These are phyloP conservation scores for Leccinum truebloodii DNA, from an alignment of 768 basidiomycete species.

Conservation along the genomic window DNA sequence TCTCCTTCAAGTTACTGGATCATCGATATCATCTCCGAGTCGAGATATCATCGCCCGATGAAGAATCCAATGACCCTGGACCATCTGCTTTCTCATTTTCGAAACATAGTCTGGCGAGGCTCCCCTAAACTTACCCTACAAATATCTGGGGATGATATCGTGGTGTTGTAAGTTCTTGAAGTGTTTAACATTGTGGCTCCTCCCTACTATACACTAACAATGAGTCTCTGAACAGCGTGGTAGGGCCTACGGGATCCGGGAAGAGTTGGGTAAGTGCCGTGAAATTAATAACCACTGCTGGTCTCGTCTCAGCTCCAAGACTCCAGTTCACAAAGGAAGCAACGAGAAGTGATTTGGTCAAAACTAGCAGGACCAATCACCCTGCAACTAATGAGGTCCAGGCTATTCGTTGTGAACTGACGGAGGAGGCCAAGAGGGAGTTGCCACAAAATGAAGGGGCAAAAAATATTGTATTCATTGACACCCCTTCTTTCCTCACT, in stretches of 20 bases:
- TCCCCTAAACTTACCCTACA: neutral
- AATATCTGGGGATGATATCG: conserved; percentile 20
- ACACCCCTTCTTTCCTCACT: conserved; percentile 26
- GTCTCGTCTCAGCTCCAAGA: neutral
- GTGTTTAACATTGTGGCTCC: neutral
- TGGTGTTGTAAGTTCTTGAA: conserved; percentile 20
- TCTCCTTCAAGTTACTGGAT: neutral
- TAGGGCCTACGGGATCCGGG: conserved; percentile 21
- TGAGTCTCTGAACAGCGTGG: conserved; percentile 6
- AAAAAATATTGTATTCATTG: conserved; percentile 21
- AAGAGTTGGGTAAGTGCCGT: conserved; percentile 24
- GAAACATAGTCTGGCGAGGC: neutral
- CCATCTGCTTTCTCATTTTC: neutral
- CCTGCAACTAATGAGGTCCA: conserved; percentile 12
- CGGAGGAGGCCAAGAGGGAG: conserved; percentile 7
- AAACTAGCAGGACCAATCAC: conserved; percentile 1
- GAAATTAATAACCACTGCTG: neutral
- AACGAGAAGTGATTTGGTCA: conserved; percentile 8
- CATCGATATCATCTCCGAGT: neutral
- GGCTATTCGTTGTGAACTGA: conserved; percentile 18
- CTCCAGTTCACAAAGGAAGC: conserved; percentile 18
- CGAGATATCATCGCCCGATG: neutral
- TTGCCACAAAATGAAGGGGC: neutral
- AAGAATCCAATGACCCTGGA: neutral
- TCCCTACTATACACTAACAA: neutral